Conservation (phyloP, 148 eudicot genomes). For the Dysphania ambrosioides region DNA sequence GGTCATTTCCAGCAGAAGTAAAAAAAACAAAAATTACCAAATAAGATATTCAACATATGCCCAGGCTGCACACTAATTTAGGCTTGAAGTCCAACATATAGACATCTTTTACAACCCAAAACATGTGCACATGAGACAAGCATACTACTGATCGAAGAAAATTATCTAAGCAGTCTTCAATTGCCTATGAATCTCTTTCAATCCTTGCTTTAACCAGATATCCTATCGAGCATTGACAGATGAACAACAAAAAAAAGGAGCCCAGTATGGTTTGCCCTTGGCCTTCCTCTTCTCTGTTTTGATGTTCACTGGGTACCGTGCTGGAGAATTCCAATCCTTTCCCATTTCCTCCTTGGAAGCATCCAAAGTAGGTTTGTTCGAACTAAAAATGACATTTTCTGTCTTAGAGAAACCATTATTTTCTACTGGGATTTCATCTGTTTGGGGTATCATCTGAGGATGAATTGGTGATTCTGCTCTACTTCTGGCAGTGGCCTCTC, state of each 20-base stretch:
- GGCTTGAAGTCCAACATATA: conserved; percentile 1
- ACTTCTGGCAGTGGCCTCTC: conserved; percentile 44
- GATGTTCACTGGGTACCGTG: conserved; percentile 50
- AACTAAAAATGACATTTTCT: conserved; percentile 23
- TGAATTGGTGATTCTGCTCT: conserved; percentile 40
- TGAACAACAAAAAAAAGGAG: conserved; percentile 68
- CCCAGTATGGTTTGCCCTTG: conserved; percentile 56
- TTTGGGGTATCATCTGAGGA: conserved; percentile 26
- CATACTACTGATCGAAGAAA: conserved; percentile 8
- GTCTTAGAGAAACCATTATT: conserved; percentile 25
- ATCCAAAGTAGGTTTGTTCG: conserved; percentile 16
- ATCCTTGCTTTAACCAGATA: neutral
- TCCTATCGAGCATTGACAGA: conserved; percentile 49
- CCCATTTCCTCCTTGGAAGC: conserved; percentile 27
- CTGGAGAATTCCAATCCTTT: conserved; percentile 73
- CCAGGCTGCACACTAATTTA: no score
- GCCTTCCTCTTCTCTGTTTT: conserved; percentile 58
- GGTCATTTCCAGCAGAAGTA: no score
- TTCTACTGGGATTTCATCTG: conserved; percentile 28
- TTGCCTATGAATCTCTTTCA: no score
- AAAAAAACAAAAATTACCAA: no score
- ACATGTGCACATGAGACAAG: conserved; percentile 7
- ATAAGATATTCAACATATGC: no score
- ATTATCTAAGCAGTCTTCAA: neutral
- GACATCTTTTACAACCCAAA: conserved; percentile 17